Evolutionary conservation across 768 basidiomycete species (phyloP).

Genomic region (Pleurotus platypus): DNA sequence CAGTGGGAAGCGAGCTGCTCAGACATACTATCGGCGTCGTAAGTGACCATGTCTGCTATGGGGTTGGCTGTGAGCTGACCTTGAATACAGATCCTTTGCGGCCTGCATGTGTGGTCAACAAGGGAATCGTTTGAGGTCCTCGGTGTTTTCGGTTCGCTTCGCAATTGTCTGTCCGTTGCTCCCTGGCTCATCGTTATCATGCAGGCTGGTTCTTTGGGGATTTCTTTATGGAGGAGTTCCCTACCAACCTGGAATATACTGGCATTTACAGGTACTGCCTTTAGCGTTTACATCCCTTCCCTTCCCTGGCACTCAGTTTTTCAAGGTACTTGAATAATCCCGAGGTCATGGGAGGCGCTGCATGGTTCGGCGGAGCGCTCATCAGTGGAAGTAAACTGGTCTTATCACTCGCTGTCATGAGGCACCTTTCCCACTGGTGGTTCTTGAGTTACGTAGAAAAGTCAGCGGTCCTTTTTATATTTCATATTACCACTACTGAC

Average conservation of each 20-base stretch:
- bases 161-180: slow-evolving; percentile 11
- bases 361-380: slow-evolving; percentile 90
- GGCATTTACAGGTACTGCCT: slow-evolving; percentile 83
- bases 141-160: slow-evolving; percentile 74
- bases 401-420: slow-evolving; percentile 75
- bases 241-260: slow-evolving; percentile 86
- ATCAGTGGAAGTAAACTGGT: slow-evolving; percentile 95
- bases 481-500: slow-evolving; percentile 2
- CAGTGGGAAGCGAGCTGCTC: slow-evolving; percentile 80
- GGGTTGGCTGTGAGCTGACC: slow-evolving; percentile 9
- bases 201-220: slow-evolving; percentile 98
- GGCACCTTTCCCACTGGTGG: slow-evolving; percentile 92
- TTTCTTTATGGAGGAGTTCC: slow-evolving; percentile 94
- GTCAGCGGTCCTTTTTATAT: slow-evolving; percentile 41
- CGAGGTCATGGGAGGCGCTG: slow-evolving; percentile 92
- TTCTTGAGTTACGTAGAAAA: slow-evolving; percentile 90
- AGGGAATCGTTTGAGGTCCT: slow-evolving; percentile 89
- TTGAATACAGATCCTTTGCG: slow-evolving; percentile 63
- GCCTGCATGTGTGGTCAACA: slow-evolving; percentile 88
- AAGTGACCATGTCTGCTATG: slow-evolving; percentile 25
- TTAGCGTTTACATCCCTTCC: not conserved
- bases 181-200: not conserved
- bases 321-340: slow-evolving; percentile 89
- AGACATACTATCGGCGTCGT: slow-evolving; percentile 88
- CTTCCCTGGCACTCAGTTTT: not conserved